phyloP scores from a whole-genome alignment of 768 basidiomycete species.

The Trametopsis cervina region DNA sequence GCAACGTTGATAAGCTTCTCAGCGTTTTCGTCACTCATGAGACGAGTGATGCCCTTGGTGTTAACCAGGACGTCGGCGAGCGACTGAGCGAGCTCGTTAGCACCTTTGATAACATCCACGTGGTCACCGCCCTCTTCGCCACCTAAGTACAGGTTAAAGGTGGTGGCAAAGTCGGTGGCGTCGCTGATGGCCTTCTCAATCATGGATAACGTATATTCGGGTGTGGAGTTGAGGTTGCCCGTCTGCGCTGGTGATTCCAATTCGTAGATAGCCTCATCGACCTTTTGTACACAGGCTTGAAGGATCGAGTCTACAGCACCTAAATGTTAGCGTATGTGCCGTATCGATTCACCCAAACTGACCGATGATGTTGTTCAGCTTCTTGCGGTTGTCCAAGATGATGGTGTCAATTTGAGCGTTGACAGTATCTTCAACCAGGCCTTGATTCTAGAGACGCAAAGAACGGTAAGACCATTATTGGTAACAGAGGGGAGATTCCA shows the following conservation, averaged over 20 bases:
- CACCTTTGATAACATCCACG: slow-evolving; percentile 96
- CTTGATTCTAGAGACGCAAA: slow-evolving; percentile 52
- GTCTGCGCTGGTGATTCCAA: slow-evolving; percentile 92
- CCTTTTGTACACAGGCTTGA: slow-evolving; percentile 92
- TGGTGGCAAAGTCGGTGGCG: slow-evolving; percentile 91
- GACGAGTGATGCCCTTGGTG: slow-evolving; percentile 91
- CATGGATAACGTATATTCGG: slow-evolving; percentile 97
- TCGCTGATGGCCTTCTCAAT: slow-evolving; percentile 95
- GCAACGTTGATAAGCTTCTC: slow-evolving; percentile 86
- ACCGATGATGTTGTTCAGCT: slow-evolving; percentile 97
- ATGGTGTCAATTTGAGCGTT: slow-evolving; percentile 97
- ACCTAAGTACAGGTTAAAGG: slow-evolving; percentile 86
- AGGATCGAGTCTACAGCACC: slow-evolving; percentile 77
- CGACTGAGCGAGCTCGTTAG: slow-evolving; percentile 94
- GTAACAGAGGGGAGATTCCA: background rate
- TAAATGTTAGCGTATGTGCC: slow-evolving; percentile 9
- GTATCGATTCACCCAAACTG: no score
- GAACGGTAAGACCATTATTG: background rate
- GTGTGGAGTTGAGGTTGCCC: slow-evolving; percentile 95
- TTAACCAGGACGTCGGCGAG: slow-evolving; percentile 88
- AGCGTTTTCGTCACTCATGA: slow-evolving; percentile 82
- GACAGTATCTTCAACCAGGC: slow-evolving; percentile 80
- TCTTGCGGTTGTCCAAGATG: slow-evolving; percentile 95
- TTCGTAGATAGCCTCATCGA: slow-evolving; percentile 96
- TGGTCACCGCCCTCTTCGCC: slow-evolving; percentile 88